phyloP scores from a whole-genome alignment of 2,329 filamentous ascomycete species.

The Cladorrhinum sp. region DNA sequence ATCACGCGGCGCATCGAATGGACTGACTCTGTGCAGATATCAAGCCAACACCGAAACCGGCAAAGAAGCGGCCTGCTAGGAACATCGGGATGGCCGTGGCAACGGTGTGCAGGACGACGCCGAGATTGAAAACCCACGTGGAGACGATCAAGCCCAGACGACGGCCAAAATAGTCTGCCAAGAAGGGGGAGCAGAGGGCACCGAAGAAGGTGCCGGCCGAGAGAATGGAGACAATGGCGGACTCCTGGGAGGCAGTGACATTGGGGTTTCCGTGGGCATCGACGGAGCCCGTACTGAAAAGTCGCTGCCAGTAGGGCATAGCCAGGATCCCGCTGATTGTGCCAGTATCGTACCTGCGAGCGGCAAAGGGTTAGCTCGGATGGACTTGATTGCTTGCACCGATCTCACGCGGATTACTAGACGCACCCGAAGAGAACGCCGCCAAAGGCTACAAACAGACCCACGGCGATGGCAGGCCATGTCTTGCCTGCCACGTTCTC shows the following conservation, averaged over 20 bases:
- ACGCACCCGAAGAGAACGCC: slow-evolving; percentile 24
- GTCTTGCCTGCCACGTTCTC: slow-evolving; percentile 13
- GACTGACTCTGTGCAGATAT: slow-evolving; percentile 61
- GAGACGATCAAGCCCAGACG: slow-evolving; percentile 61
- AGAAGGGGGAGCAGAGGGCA: slow-evolving; percentile 56
- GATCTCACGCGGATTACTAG: neutral
- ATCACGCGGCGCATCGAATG: neutral
- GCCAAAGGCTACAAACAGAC: slow-evolving; percentile 25
- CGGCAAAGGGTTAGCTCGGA: neutral
- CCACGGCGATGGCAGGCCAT: slow-evolving; percentile 23
- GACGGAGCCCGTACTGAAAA: slow-evolving; percentile 52
- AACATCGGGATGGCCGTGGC: slow-evolving; percentile 61
- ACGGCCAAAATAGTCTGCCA: slow-evolving; percentile 65
- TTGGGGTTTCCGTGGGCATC: slow-evolving; percentile 42
- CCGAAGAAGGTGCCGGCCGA: slow-evolving; percentile 77
- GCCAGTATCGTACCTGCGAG: slow-evolving; percentile 21
- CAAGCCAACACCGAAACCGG: slow-evolving; percentile 70
- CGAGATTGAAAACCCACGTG: slow-evolving; percentile 62
- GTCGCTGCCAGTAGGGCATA: slow-evolving; percentile 45
- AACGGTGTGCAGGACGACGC: slow-evolving; percentile 64
- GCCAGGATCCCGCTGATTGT: slow-evolving; percentile 26
- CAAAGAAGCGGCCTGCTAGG: slow-evolving; percentile 68
- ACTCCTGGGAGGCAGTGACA: slow-evolving; percentile 54
- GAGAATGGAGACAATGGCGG: slow-evolving; percentile 69
- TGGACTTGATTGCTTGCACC: neutral